Evolutionary conservation across 129 eudicot genomes (phyloP).

Genomic region (Tagetes erecta): DNA sequence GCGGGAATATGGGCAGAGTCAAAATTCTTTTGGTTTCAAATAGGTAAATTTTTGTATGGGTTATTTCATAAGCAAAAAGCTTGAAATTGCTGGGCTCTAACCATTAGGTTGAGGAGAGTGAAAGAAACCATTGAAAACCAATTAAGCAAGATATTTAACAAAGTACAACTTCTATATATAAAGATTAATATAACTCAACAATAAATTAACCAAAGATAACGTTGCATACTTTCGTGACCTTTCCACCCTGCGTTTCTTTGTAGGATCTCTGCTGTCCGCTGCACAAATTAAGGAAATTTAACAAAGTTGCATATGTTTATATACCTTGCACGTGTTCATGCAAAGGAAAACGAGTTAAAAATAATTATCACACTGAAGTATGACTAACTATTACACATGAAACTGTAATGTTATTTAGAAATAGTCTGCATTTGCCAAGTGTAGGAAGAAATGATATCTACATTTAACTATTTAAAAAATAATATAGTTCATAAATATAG

Average conservation of each 20-base stretch:
- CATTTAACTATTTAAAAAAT: background rate
- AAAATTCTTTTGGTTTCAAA: background rate
- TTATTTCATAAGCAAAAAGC: too few species aligned
- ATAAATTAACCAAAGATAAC: constrained; percentile 18
- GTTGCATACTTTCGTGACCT: constrained; percentile 72
- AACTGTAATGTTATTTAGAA: background rate
- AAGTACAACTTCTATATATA: background rate
- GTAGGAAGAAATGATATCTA: too few species aligned
- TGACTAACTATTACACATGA: background rate
- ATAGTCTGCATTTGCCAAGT: background rate
- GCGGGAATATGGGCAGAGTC: background rate
- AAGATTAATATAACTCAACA: background rate
- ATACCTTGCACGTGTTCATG: background rate
- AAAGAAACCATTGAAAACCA: background rate
- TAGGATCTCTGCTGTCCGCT: constrained; percentile 77
- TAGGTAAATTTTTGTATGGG: background rate
- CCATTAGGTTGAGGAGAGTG: background rate
- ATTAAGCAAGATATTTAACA: constrained; percentile 1
- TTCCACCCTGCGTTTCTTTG: constrained; percentile 83
- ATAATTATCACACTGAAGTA: background rate
- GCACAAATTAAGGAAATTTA: constrained; percentile 23
- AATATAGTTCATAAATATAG: background rate
- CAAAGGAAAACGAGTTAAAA: constrained; percentile 3
- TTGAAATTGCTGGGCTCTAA: background rate
- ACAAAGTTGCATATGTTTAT: constrained; percentile 1